Evolutionary conservation across 2,329 filamentous ascomycete genomes (phyloP), one percentile per base, ranked within the genome.

Genomic region (Aureobasidium pullulans): DNA sequence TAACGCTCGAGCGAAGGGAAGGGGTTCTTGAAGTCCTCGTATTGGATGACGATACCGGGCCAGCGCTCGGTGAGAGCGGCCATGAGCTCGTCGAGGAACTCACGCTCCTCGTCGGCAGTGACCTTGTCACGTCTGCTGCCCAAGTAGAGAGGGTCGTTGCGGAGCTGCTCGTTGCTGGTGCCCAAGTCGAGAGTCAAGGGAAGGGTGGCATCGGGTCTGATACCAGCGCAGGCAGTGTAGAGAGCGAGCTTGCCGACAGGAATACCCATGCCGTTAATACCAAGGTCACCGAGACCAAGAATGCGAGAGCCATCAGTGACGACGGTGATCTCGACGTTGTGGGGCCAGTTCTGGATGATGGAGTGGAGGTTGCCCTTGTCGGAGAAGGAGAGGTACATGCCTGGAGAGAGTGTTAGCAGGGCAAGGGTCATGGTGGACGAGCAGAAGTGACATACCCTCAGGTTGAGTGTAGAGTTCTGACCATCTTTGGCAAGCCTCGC

Each of bases 71-170:
- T 88, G 62, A 90, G 83, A 60, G 94, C 93, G 68, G 84, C 83
- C 94, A 99, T 97, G 79, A 99, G 87, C 79, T 97, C 94, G 71
- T 97, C 94, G 79, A 97, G 84, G 76, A 97, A 97, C 64, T 90
- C 89, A 72, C 87, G 85, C 77, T 96, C 90, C 68, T 93, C 86
- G 57, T 87, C 81, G 19, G 87, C 77, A 7, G 87, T 81, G 57
- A 93, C 83, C 71, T 95, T 93, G 76, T 88, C 89, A 67, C 88
- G 84, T 69, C 91, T 86, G 68, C 92, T 88, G 68, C 94, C 94
- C 71, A 97, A 85, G 79, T 97, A 99, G 37, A 97, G 80, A 83
- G 88, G 73, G 81, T 96, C 85, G 82, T 96, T 76, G 79, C 84
- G 70, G 66, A 85, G 75, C 52, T 77, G 70, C 75, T 85, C 79